Percentiles rank a stretch among this genome's conserved stretches.
Conservation (phyloP, 1,284 basidiomycete genomes). For the Sanguinoderma infundibulare region DNA sequence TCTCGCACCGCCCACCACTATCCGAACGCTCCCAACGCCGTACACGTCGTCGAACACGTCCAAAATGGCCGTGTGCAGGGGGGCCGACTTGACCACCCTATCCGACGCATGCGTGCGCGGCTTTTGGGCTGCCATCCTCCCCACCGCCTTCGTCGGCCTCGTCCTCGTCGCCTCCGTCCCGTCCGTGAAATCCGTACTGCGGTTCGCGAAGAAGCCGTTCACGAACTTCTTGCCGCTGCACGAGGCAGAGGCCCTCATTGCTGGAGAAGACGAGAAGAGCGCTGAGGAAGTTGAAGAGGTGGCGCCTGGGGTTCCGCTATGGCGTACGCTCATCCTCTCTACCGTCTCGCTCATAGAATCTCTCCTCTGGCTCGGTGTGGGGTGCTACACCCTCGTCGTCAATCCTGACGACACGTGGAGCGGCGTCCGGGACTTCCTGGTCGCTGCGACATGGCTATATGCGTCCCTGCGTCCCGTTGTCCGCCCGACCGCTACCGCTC, state of each 20-base stretch:
- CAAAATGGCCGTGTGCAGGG: conserved; percentile 25
- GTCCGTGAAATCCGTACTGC: conserved; percentile 32
- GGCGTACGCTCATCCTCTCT: conserved; percentile 59
- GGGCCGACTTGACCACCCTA: conserved; percentile 47
- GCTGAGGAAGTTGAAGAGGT: conserved; percentile 13
- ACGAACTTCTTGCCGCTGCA: conserved; percentile 54
- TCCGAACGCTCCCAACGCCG: background rate
- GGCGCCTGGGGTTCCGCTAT: conserved; percentile 44
- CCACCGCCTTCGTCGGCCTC: conserved; percentile 50
- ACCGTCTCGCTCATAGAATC: conserved; percentile 52
- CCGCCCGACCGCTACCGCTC: conserved; percentile 48
- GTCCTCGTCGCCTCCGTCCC: conserved; percentile 48
- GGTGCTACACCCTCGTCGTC: conserved; percentile 46
- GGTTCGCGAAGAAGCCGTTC: conserved; percentile 43
- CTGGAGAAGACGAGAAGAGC: conserved; percentile 28
- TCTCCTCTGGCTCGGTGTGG: conserved; percentile 53
- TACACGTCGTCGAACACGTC: conserved; percentile 3
- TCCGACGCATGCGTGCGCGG: conserved; percentile 55
- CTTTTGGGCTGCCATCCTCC: conserved; percentile 59
- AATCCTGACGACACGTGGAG: conserved; percentile 33
- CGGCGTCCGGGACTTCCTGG: conserved; percentile 42
- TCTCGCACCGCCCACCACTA: background rate
- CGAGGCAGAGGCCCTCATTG: conserved; percentile 60
- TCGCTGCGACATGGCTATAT: conserved; percentile 62
- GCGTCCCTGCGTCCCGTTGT: conserved; percentile 47